A percentile compares a stretch with the other conserved stretches of the same genome.
Evolutionary conservation across 2,329 filamentous ascomycete species (phyloP).

Genomic region (Sordariomycetes sp.): DNA sequence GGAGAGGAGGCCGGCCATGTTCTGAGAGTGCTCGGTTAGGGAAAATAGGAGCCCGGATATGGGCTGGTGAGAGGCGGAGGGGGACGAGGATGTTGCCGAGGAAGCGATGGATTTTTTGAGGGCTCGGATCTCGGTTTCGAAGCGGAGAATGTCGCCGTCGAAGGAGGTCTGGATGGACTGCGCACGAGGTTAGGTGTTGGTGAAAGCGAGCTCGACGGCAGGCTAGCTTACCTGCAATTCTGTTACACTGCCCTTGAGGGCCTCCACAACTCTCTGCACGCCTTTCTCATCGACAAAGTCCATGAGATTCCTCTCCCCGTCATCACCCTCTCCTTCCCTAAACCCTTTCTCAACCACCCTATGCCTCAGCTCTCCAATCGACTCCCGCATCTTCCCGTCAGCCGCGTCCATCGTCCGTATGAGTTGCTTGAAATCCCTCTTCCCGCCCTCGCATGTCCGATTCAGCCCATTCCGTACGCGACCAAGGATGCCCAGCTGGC

Average conservation of each 20-base stretch:
- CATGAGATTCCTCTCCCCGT: conserved; percentile 52
- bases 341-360: conserved; percentile 56
- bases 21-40: conserved; percentile 64
- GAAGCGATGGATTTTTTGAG: conserved; percentile 47
- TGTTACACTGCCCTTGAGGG: conserved; percentile 60
- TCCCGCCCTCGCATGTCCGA: conserved; percentile 44
- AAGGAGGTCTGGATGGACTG: conserved; percentile 60
- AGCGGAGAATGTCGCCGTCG: conserved; percentile 62
- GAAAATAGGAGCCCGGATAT: conserved; percentile 45
- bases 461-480: conserved; percentile 40
- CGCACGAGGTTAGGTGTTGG: conserved; percentile 2
- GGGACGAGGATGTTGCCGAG: conserved; percentile 11
- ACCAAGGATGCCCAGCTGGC: conserved; percentile 41
- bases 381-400: conserved; percentile 52
- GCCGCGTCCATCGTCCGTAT: conserved; percentile 56
- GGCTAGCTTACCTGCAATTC: conserved; percentile 46
- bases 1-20: conserved; percentile 71
- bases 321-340: conserved; percentile 37
- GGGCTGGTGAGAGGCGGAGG: conserved; percentile 12
- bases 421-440: conserved; percentile 49
- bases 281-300: conserved; percentile 69
- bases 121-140: conserved; percentile 62
- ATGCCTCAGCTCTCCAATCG: conserved; percentile 52
- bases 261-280: conserved; percentile 54
- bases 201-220: neutral